phyloP scores from a whole-genome alignment of 2,329 filamentous ascomycete species.

The Lasiodiplodia citricola region DNA sequence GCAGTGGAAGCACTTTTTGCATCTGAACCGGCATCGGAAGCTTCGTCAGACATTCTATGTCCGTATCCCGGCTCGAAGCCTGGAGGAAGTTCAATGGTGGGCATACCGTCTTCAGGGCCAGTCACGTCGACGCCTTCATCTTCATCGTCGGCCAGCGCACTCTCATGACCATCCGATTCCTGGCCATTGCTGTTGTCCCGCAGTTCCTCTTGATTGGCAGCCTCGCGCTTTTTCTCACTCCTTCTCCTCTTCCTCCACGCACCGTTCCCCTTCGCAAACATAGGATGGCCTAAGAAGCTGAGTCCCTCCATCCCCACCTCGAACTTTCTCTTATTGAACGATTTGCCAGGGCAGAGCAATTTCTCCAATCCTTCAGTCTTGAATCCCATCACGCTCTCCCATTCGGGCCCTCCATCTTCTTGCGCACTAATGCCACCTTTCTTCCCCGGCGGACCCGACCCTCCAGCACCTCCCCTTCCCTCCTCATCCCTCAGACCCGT shows the following conservation, averaged over 20 bases:
- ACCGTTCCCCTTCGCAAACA: constrained; percentile 49
- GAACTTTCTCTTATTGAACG: constrained; percentile 48
- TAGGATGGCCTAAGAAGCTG: constrained; percentile 48
- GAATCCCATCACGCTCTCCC: constrained; percentile 47
- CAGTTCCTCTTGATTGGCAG: constrained; percentile 7
- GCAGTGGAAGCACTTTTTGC: constrained; percentile 47
- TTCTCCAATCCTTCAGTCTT: constrained; percentile 47
- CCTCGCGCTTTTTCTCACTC: constrained; percentile 30
- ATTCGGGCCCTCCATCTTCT: constrained; percentile 41
- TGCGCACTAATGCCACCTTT: constrained; percentile 29
- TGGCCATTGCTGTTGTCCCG: neutral
- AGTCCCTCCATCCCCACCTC: constrained; percentile 48
- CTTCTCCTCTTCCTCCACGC: constrained; percentile 45
- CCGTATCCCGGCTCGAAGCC: constrained; percentile 49
- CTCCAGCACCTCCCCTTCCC: constrained; percentile 20
- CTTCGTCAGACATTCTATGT: constrained; percentile 41
- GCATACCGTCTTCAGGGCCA: constrained; percentile 20
- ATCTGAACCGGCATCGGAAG: constrained; percentile 45
- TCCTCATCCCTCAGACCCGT: constrained; percentile 32
- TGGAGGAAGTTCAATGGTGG: constrained; percentile 39
- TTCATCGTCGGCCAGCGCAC: constrained; percentile 27
- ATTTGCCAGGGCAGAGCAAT: constrained; percentile 43
- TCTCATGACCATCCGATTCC: constrained; percentile 3
- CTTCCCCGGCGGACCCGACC: constrained; percentile 25
- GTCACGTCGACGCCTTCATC: constrained; percentile 30